These are phyloP conservation scores for Coprinellus aureogranulatus DNA, from an alignment of 768 basidiomycete genomes.

Conservation along the genomic window DNA sequence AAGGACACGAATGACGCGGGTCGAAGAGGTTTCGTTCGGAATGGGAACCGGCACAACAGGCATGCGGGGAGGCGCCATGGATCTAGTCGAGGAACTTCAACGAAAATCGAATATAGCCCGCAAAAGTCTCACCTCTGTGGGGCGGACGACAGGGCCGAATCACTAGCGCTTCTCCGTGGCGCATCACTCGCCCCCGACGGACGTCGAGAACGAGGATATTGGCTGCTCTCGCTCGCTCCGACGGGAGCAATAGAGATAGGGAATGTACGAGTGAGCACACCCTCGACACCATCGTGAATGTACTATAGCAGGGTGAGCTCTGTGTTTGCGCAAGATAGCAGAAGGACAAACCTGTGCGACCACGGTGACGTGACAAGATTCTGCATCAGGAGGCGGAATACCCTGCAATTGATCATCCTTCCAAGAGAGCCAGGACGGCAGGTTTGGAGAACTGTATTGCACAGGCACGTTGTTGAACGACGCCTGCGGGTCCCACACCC, in stretches of 20 bases:
- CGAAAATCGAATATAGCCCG: not conserved
- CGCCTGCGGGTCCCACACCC: slow-evolving; percentile 96
- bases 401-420: slow-evolving; percentile 80
- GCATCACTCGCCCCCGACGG: slow-evolving; percentile 41
- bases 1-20: slow-evolving; percentile 74
- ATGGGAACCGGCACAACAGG: slow-evolving; percentile 5
- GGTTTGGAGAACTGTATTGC: slow-evolving; percentile 71
- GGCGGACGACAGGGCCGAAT: slow-evolving; percentile 44
- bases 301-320: slow-evolving; percentile 22
- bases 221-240: slow-evolving; percentile 40
- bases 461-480: slow-evolving; percentile 79
- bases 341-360: slow-evolving; percentile 63
- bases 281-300: slow-evolving; percentile 79
- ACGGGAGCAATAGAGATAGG: slow-evolving; percentile 70
- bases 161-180: slow-evolving; percentile 46
- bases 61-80: not conserved
- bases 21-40: slow-evolving; percentile 43
- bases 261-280: slow-evolving; percentile 63
- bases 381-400: slow-evolving; percentile 72
- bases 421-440: slow-evolving; percentile 90
- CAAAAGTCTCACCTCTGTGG: slow-evolving; percentile 33
- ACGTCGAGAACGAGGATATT: slow-evolving; percentile 40
- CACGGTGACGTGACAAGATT: slow-evolving; percentile 71
- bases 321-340: not conserved
- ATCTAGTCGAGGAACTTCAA: slow-evolving; percentile 1